Percentiles rank a stretch among this genome's conserved stretches.
These are phyloP conservation scores for Sclerotinia nivalis DNA, from an alignment of 2,329 filamentous ascomycete genomes.

Conservation along the genomic window DNA sequence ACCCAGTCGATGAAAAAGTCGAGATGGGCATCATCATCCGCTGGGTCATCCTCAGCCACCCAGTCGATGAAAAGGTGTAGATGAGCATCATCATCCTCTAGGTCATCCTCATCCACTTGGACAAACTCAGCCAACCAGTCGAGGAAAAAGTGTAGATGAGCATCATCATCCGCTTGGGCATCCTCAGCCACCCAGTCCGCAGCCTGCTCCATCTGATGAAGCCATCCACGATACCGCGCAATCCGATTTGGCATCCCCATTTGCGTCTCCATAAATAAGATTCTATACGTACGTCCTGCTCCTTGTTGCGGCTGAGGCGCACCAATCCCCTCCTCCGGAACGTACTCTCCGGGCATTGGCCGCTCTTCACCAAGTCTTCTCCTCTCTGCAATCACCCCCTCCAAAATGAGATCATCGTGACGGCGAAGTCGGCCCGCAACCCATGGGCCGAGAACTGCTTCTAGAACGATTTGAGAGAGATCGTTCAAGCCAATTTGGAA, in stretches of 20 bases:
- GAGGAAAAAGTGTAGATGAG: too few species aligned
- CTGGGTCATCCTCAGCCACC: background rate
- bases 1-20: too few species aligned
- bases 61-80: too few species aligned
- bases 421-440: background rate
- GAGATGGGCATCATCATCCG: too few species aligned
- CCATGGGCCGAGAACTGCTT: too few species aligned
- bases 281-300: background rate
- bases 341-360: background rate
- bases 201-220: background rate
- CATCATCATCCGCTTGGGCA: background rate
- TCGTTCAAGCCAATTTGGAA: background rate
- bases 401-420: background rate
- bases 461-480: background rate
- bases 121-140: background rate
- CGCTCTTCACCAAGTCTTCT: background rate
- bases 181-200: background rate
- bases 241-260: background rate
- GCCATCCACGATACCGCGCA: background rate
- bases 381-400: background rate
- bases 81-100: too few species aligned
- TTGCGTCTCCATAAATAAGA: background rate
- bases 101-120: background rate
- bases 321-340: background rate
- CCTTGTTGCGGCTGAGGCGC: too few species aligned